Base-by-base conservation (phyloP, 257 asterid genomes). In the Solanum arcanum region DNA sequence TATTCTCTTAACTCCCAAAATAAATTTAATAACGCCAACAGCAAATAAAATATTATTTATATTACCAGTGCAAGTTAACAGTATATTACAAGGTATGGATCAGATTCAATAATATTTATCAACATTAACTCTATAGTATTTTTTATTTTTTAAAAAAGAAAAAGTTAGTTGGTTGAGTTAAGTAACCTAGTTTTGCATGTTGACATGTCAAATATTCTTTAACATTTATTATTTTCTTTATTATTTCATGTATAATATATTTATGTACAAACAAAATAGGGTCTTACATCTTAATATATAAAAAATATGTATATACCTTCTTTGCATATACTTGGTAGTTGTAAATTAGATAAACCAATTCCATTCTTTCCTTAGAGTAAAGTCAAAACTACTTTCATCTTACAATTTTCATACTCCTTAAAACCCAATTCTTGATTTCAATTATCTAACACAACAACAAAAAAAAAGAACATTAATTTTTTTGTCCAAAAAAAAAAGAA, bases 351-450 rank as follows among this genome's bases (percentile, higher is more conserved):
- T 93, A 89, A 92, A 87, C 96, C 69, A 74, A 83, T 88, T 86
- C 74, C 83, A 86, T 86, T 85, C 83, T 87, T 69, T 35, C 87
- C 83, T 93, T 89, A 90, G 75, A 88, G 12, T 83, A 66, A 27
- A 85, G 98, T 95, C 98, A 88, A 92, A 83, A 86, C 98, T 91
- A 93, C 94, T 90, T 93, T 87, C 94, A 93, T 90, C 96, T 81
- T 89, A 89, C 90, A 80, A 18, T 80, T 88, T 87, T 86, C 89
- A 44, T 76, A 83, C 68, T 89, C 90, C 87, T 59, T 90, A 86
- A 86, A 88, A 87, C 59, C 87, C 31, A 86, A 86, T 29, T 78
- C 52, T 37, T 37, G 31, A 37, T 74, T 86, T 87, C 33, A 85
- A 29, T 70, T 76, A 74, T 44, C 59, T 84, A 9, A 84, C 80